Evolutionary conservation across 179 eudicot genomes (phyloP).

Genomic region (Nepenthes alata): DNA sequence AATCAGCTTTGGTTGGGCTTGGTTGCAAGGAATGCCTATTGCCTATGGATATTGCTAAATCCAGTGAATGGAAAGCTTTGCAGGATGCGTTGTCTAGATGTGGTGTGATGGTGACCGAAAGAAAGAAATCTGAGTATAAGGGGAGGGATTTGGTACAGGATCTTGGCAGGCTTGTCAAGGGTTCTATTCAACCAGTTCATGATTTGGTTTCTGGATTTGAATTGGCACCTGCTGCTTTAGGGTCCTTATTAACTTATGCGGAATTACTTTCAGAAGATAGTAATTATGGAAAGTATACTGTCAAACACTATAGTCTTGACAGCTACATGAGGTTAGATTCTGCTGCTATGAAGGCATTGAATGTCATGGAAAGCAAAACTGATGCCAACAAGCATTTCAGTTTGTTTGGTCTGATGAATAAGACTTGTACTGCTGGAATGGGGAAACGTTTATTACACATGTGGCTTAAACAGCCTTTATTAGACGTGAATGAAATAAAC

Average conservation of each 20-base stretch:
- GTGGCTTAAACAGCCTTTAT: slow-evolving; percentile 95
- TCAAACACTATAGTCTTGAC: slow-evolving; percentile 52
- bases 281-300: slow-evolving; percentile 54
- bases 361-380: slow-evolving; percentile 93
- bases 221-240: slow-evolving; percentile 64
- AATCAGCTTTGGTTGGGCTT: slow-evolving; percentile 82
- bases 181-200: slow-evolving; percentile 74
- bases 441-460: slow-evolving; percentile 85
- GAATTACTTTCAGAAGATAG: slow-evolving; percentile 85
- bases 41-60: slow-evolving; percentile 49
- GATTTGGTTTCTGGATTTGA: slow-evolving; percentile 84
- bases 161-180: slow-evolving; percentile 87
- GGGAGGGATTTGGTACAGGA: slow-evolving; percentile 74
- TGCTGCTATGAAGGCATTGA: slow-evolving; percentile 91
- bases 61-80: slow-evolving; percentile 53
- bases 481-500: slow-evolving; percentile 76
- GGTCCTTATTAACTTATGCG: slow-evolving; percentile 56
- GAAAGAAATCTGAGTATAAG: slow-evolving; percentile 72
- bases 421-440: slow-evolving; percentile 99
- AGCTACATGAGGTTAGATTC: slow-evolving; percentile 89
- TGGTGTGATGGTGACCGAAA: slow-evolving; percentile 87
- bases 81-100: slow-evolving; percentile 83
- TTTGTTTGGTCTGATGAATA: slow-evolving; percentile 90
- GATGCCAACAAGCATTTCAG: slow-evolving; percentile 94
- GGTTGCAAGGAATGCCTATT: slow-evolving; percentile 95